Conservation (phyloP, 768 basidiomycete genomes). For the Trametes coccinea region DNA sequence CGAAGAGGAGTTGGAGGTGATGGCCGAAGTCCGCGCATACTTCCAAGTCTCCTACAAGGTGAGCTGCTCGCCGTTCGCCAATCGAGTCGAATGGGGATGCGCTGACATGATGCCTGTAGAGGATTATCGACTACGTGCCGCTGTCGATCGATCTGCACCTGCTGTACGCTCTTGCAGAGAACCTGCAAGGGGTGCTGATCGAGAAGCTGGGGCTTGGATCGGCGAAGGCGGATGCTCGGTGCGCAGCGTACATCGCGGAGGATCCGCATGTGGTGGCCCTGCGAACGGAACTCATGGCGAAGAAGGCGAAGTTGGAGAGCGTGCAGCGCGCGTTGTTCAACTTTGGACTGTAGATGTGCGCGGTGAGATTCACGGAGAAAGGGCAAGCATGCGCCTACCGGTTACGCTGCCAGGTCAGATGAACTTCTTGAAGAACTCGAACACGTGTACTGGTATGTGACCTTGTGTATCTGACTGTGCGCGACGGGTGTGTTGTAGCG, state of each 20-base stretch:
- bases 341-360: conserved; percentile 29
- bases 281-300: conserved; percentile 37
- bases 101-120: conserved; percentile 29
- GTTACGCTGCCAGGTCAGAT: too few relatives aligned
- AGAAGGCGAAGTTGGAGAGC: conserved; percentile 39
- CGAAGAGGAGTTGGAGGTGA: conserved; percentile 59
- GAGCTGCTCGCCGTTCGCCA: background rate
- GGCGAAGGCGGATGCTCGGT: conserved; percentile 36
- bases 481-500: too few relatives aligned
- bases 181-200: conserved; percentile 37
- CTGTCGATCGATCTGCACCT: conserved; percentile 53
- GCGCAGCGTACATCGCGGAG: conserved; percentile 47
- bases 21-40: conserved; percentile 72
- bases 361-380: too few relatives aligned
- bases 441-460: too few relatives aligned
- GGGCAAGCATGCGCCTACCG: too few relatives aligned
- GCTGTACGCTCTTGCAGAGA: conserved; percentile 34
- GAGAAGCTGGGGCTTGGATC: conserved; percentile 40
- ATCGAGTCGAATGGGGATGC: background rate
- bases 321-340: conserved; percentile 41
- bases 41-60: conserved; percentile 59
- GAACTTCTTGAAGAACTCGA: too few relatives aligned
- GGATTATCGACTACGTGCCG: conserved; percentile 58
- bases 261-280: conserved; percentile 39
- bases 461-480: too few relatives aligned